A percentile compares a stretch with the other conserved stretches of the same genome.
Conservation (phyloP, 2,329 filamentous ascomycete genomes). For the Purpureocillium lavendulum region DNA sequence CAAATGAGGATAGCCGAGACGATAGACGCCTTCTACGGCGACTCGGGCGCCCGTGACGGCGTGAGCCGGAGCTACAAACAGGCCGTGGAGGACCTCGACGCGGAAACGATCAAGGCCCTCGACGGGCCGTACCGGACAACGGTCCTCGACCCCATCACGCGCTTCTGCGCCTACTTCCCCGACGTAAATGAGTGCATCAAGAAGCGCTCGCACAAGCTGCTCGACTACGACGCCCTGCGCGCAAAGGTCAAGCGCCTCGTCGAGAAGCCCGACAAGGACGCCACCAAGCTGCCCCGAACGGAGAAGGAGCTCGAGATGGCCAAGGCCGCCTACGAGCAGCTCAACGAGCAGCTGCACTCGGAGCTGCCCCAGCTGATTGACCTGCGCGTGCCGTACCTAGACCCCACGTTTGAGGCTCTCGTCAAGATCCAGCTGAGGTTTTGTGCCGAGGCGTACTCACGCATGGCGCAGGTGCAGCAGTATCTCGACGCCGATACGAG, state of each 20-base stretch:
- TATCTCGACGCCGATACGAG: slow-evolving; percentile 92
- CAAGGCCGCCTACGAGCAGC: slow-evolving; percentile 84
- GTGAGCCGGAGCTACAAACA: slow-evolving; percentile 97
- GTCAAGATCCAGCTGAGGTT: slow-evolving; percentile 98
- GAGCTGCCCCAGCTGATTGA: slow-evolving; percentile 96
- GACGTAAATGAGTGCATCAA: slow-evolving; percentile 99
- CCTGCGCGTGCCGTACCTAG: slow-evolving; percentile 90
- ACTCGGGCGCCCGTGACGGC: slow-evolving; percentile 87
- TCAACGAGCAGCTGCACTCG: slow-evolving; percentile 90
- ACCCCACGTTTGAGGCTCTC: slow-evolving; percentile 93
- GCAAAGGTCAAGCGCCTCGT: slow-evolving; percentile 94
- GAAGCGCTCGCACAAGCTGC: slow-evolving; percentile 95
- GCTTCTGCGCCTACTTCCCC: slow-evolving; percentile 97
- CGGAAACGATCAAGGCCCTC: slow-evolving; percentile 96
- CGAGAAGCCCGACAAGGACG: slow-evolving; percentile 98
- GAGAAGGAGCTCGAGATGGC: slow-evolving; percentile 97
- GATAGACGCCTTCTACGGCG: slow-evolving; percentile 98
- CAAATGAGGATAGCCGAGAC: slow-evolving; percentile 99
- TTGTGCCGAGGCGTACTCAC: slow-evolving; percentile 92
- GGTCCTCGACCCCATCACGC: slow-evolving; percentile 87
- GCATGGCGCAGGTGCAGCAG: slow-evolving; percentile 99
- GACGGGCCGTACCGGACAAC: slow-evolving; percentile 93
- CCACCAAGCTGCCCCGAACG: slow-evolving; percentile 87
- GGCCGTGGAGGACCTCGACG: slow-evolving; percentile 93
- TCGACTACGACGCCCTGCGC: slow-evolving; percentile 94